Conservation (phyloP, 257 asterid species). For the Jacaranda copaia region DNA sequence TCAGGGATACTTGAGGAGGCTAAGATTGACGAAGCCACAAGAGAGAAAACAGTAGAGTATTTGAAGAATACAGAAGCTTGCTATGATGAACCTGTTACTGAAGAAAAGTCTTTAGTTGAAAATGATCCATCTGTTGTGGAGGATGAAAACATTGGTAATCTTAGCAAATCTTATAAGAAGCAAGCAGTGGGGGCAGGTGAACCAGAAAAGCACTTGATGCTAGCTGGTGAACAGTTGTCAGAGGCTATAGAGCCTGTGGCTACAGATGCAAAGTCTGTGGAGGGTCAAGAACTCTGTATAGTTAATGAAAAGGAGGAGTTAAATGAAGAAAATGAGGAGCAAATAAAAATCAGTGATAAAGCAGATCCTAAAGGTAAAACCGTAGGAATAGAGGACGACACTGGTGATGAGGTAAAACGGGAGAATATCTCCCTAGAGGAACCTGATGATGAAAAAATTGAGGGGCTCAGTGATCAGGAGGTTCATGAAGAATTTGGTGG, state of each 20-base stretch:
- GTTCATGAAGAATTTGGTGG: constrained; percentile 48
- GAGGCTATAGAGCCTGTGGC: constrained; percentile 35
- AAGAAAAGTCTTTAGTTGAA: constrained; percentile 31
- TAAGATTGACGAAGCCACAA: constrained; percentile 25
- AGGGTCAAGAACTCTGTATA: constrained; percentile 38
- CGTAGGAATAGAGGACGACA: constrained; percentile 43
- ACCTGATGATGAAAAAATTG: constrained; percentile 55
- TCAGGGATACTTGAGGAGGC: constrained; percentile 30
- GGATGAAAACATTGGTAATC: constrained; percentile 31
- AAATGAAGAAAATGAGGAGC: constrained; percentile 38
- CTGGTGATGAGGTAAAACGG: constrained; percentile 44
- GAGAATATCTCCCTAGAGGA: constrained; percentile 51
- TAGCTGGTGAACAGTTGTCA: constrained; percentile 30
- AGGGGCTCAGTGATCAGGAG: constrained; percentile 58
- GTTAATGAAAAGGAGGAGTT: constrained; percentile 36
- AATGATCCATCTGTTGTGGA: constrained; percentile 29
- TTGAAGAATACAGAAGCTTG: constrained; percentile 26
- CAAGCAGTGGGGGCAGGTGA: constrained; percentile 34
- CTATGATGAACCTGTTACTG: constrained; percentile 33
- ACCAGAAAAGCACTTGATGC: constrained; percentile 25
- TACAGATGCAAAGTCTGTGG: constrained; percentile 35
- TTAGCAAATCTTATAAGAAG: constrained; percentile 33
- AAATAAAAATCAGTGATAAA: constrained; percentile 24
- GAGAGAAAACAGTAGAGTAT: constrained; percentile 23
- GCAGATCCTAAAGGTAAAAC: constrained; percentile 37